Base-by-base conservation (phyloP, 2,329 filamentous ascomycete genomes). In the Cyphellophora attinorum region DNA sequence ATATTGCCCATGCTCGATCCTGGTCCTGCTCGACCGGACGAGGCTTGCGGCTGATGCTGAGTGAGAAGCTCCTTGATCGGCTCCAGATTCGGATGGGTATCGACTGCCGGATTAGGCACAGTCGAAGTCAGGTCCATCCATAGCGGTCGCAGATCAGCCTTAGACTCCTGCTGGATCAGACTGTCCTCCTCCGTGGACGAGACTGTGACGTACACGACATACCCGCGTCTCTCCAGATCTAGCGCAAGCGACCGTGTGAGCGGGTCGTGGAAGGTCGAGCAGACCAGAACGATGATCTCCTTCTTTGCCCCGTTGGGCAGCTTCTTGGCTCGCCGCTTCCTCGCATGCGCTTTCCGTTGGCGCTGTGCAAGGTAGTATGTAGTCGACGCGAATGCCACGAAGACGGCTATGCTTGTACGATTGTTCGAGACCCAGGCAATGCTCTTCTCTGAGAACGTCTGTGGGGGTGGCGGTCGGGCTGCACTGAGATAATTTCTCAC, bases 201-300 rank as follows among this genome's bases (percentile, higher is more conserved):
- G 51, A 86, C 89, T 1, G 93, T 83, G 40, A 98, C 70, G 57
- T 86, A 98, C 37, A 96, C 85, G 41, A 96, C 83, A 57, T 93
- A 96, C 4, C 91, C 91, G 45, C 86, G 76, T 40, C 86, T 72
- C 61, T 96, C 91, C 47, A 98, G 67, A 53, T 98, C 91, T 31
- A 88, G 62, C 2, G 85, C 78, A 35, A 96, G 67, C 8, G 85
- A 85, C 51, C 79, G 81, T 5, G 85, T 89, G 52, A 95, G 69
- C 11, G 88, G 82, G 50, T 93, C 78, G 32, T 80, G 76, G 5
- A 49, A 48, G 2, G 85, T 82, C 13, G 85, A 86, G n/a, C 89
- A 89, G 14, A 86, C 86, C 42, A 96, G 73, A 17, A 96, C 82
- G 23, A 81, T 69, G 35, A 96, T 89, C 58, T 98, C 91, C 44